A percentile compares a stretch with the other conserved stretches of the same genome.
Conservation (phyloP, 805 yeast species). For the Ogataea ramenticola region DNA sequence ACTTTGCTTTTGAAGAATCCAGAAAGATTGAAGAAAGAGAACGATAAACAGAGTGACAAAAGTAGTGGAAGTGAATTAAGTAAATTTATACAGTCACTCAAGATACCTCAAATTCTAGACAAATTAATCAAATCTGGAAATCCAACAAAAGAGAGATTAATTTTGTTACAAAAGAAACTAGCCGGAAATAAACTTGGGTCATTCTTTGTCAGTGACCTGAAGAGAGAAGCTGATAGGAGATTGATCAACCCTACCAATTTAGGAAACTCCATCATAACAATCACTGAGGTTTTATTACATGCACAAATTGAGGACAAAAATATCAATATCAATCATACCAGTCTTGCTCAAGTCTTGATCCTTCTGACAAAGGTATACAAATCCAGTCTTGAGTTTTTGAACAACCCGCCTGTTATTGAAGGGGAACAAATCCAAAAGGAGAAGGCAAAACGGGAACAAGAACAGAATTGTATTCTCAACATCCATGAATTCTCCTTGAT, state of each 20-base stretch:
- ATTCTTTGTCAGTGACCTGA: slow-evolving; percentile 31
- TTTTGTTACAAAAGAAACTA: not conserved
- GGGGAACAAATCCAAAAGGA: slow-evolving; percentile 1
- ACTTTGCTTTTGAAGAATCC: slow-evolving; percentile 8
- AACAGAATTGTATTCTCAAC: slow-evolving; percentile 39
- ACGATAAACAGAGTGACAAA: not conserved
- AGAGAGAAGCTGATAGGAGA: slow-evolving; percentile 52
- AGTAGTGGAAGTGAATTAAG: not conserved
- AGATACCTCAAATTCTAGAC: not conserved
- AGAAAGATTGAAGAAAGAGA: not conserved
- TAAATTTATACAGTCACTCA: not conserved
- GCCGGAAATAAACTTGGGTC: slow-evolving; percentile 1
- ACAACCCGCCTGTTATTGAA: slow-evolving; percentile 30
- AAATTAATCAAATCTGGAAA: not conserved
- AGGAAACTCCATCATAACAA: slow-evolving; percentile 57
- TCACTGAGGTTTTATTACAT: slow-evolving; percentile 48
- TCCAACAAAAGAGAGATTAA: not conserved
- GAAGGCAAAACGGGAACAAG: slow-evolving; percentile 12
- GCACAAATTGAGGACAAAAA: slow-evolving; percentile 54
- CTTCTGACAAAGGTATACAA: slow-evolving; percentile 55
- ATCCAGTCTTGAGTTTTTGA: slow-evolving; percentile 40
- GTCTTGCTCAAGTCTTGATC: slow-evolving; percentile 52
- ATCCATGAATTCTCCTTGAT: slow-evolving; percentile 59
- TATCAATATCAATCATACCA: slow-evolving; percentile 41
- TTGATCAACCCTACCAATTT: slow-evolving; percentile 50